Base-by-base conservation (phyloP, 495 filamentous ascomycete genomes). In the Daldinia concentrica region DNA sequence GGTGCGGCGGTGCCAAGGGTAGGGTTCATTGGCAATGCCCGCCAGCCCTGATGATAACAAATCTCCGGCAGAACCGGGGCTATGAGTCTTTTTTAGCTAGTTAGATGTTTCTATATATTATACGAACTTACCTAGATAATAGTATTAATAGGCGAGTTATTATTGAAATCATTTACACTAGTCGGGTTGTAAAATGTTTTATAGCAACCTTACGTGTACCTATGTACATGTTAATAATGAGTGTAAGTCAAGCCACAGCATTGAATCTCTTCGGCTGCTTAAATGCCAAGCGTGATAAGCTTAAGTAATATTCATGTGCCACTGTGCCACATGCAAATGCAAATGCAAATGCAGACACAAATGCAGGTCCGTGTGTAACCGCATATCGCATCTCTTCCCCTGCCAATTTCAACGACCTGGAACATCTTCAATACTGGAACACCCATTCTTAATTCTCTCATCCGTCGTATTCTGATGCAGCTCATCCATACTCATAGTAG, bases 1-100 rank as follows among this genome's bases (percentile, higher is more conserved):
- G 69, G 70, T 73, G 70, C 70, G 70, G 70, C 70, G 70, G 6
- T 58, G 70, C 65, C 70, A 73, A 73, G 70, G 30, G 30, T 30
- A 73, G 70, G 30, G 30, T 34, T 34, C 51, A 30, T 57, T 34
- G 1, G 24, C 19, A 8, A 58, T 14, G 17, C 24, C 19, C 5
- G 17, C 7, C 8, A 48, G 6, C 2, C 8, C 15, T 24, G 22
- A 8, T 5, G 43, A 22, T 22, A 48, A 9, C 30, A 39, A 36
- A 58, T 37, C 19, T 58, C 17, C 26, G 50, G 15, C 9, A n/a
- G 26, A 52, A 30, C 50, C 50, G 22, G 22, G 8, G 45, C n/a
- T 24, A 12, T 7, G 48, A 52, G 26, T 52, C 15, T 12, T 52
- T 52, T 15, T 39, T 12, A 26, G 55, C 29, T 41, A 17, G 14